Base-by-base conservation (phyloP, 352 stramenopile genomes). In the Phytophthora hybrid region DNA sequence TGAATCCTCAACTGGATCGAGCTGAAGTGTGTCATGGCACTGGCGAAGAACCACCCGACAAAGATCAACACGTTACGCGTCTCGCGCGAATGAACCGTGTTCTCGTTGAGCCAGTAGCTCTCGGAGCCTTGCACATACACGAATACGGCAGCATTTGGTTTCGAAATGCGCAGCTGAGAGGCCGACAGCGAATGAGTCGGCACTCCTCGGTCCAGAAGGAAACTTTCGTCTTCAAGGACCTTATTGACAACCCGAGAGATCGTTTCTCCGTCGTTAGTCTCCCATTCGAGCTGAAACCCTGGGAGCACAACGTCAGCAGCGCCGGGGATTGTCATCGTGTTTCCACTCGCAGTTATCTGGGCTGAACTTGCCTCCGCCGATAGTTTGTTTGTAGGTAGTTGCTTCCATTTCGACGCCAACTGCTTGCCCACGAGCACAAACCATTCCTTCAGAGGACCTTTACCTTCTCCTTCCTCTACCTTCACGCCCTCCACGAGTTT, bases 381-480 rank as follows among this genome's bases (percentile, higher is more conserved):
- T 47, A 61, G 5, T 4, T 49, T 71, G 8, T 14, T 21, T 10
- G 56, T 37, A 1, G 71, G 63, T 41, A 92, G 39, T 29, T 67
- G 54, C 13, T 70, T 75, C 87, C 84, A 92, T 59, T 85, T 90
- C 21, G 82, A 79, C 4, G 64, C 51, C 47, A 93, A 58, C 5
- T 84, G 73, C 2, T 16, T 52, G 13, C 77, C 74, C 1, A 94
- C 52, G 0, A 94, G 61, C 9, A 64, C 59, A 62, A 92, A 87
- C 88, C 88, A 94, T 70, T 94, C 88, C 54, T 93, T 94, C 13
- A 94, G 51, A 9, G 87, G 87, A 1, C 85, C 87, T 60, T 84
- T 89, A 10, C 87, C 87, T 81, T 94, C 87, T 37, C 88, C 85
- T 82, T 94, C 88, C 76, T 94, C 88, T 6, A 94, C 85, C 14